phyloP scores from a whole-genome alignment of 352 stramenopile genomes.

The Pythium chondricola region DNA sequence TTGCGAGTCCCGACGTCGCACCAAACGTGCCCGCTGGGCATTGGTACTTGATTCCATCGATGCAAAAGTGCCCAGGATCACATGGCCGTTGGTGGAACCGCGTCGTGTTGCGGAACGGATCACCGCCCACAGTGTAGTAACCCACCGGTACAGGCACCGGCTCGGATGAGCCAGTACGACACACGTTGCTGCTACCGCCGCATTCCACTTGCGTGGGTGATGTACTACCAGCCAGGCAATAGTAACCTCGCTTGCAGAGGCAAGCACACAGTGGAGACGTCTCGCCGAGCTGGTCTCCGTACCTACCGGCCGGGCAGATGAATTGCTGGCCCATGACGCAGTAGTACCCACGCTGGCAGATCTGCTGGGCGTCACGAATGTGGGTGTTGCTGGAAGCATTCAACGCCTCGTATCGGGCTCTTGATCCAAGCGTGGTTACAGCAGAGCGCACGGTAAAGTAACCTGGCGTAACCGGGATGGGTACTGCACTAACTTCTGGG shows the following conservation, averaged over 20 bases:
- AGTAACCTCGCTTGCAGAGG: slow-evolving; percentile 58
- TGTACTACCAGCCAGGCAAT: slow-evolving; percentile 47
- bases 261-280: slow-evolving; percentile 51
- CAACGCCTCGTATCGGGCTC: neutral
- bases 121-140: slow-evolving; percentile 62
- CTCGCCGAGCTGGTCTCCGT: slow-evolving; percentile 37
- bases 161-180: slow-evolving; percentile 33
- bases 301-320: slow-evolving; percentile 57
- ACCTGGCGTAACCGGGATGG: slow-evolving; percentile 40
- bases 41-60: slow-evolving; percentile 48
- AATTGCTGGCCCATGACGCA: slow-evolving; percentile 44
- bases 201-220: slow-evolving; percentile 35
- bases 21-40: slow-evolving; percentile 77
- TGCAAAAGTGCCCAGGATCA: slow-evolving; percentile 70
- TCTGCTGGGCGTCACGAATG: slow-evolving; percentile 36
- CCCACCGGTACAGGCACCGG: slow-evolving; percentile 33
- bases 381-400: slow-evolving; percentile 23
- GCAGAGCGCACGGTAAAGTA: slow-evolving; percentile 50
- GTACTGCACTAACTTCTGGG: slow-evolving; percentile 45
- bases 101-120: slow-evolving; percentile 30
- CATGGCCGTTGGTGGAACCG: slow-evolving; percentile 60
- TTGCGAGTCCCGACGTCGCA: slow-evolving; percentile 26
- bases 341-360: slow-evolving; percentile 65
- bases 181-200: slow-evolving; percentile 36
- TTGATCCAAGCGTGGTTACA: neutral